Evolutionary conservation across 1,139 yeast species (phyloP).

Genomic region (Lipomyces yarrowii): DNA sequence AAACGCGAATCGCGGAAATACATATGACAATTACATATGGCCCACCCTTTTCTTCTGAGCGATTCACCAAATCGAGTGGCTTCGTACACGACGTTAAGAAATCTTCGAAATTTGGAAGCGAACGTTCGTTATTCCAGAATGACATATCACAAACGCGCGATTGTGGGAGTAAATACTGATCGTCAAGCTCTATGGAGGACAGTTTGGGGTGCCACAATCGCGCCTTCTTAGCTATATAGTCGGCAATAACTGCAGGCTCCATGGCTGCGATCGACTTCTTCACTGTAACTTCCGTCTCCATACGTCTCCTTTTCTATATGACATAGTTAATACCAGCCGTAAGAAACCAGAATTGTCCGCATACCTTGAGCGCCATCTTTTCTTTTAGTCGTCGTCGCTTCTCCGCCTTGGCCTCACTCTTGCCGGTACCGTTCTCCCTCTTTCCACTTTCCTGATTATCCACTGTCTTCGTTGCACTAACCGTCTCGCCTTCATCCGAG

Average conservation of each 20-base stretch:
- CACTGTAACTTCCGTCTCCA: conserved; percentile 23
- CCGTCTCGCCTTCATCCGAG: conserved; percentile 29
- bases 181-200: conserved; percentile 25
- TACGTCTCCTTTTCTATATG: conserved; percentile 21
- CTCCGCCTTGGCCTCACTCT: conserved; percentile 12
- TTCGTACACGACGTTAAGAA: conserved; percentile 2
- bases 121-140: conserved; percentile 10
- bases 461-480: conserved; percentile 22
- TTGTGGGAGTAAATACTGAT: conserved; percentile 16
- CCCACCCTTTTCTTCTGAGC: conserved; percentile 14
- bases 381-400: conserved; percentile 30
- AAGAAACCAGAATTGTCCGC: not conserved
- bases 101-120: conserved; percentile 10
- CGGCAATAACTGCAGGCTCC: conserved; percentile 22
- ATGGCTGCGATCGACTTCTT: conserved; percentile 14
- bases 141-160: conserved; percentile 16
- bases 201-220: conserved; percentile 21
- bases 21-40: conserved; percentile 20
- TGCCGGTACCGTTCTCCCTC: conserved; percentile 9
- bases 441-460: not conserved
- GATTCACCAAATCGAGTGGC: conserved; percentile 1
- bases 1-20: conserved; percentile 27
- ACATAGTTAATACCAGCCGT: not conserved
- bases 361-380: conserved; percentile 28
- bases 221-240: conserved; percentile 26